Conservation (phyloP, 2,329 filamentous ascomycete species). For the Diaporthe sp. region DNA sequence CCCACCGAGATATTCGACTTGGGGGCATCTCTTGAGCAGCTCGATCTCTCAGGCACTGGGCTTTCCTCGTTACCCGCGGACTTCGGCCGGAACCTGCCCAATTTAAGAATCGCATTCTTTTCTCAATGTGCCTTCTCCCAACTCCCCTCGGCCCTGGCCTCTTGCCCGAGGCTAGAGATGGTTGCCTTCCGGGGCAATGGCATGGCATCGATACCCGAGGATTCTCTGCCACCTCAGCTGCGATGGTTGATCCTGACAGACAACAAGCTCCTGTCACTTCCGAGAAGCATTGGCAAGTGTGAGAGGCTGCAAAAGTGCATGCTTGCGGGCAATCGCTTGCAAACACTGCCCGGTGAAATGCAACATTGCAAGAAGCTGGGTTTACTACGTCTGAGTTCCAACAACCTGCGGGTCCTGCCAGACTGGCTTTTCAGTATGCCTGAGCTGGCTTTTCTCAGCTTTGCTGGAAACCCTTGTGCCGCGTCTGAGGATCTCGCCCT, state of each 20-base stretch:
- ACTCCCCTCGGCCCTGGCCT: constrained; percentile 54
- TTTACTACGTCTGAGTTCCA: constrained; percentile 56
- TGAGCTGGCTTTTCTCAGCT: constrained; percentile 57
- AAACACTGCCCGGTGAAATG: constrained; percentile 53
- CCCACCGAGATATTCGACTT: constrained; percentile 53
- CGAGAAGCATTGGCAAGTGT: constrained; percentile 54
- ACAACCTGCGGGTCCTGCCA: constrained; percentile 51
- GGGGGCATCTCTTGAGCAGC: constrained; percentile 53
- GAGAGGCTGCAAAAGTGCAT: constrained; percentile 58
- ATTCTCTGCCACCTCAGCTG: constrained; percentile 52
- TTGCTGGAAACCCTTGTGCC: constrained; percentile 58
- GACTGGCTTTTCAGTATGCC: constrained; percentile 56
- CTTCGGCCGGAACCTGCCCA: constrained; percentile 50
- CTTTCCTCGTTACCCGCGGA: constrained; percentile 52
- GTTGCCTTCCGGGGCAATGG: constrained; percentile 58
- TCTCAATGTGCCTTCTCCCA: constrained; percentile 55
- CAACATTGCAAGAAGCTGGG: constrained; percentile 54
- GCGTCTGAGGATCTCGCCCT: constrained; percentile 27
- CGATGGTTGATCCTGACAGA: constrained; percentile 61
- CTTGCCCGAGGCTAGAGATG: constrained; percentile 59
- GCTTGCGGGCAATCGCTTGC: constrained; percentile 58
- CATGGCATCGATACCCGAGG: constrained; percentile 54
- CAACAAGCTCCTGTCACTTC: constrained; percentile 52
- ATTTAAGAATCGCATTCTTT: constrained; percentile 58
- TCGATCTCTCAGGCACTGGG: constrained; percentile 59